Evolutionary conservation across 306 rosid species (phyloP).

Genomic region (Phaseolus lunatus): DNA sequence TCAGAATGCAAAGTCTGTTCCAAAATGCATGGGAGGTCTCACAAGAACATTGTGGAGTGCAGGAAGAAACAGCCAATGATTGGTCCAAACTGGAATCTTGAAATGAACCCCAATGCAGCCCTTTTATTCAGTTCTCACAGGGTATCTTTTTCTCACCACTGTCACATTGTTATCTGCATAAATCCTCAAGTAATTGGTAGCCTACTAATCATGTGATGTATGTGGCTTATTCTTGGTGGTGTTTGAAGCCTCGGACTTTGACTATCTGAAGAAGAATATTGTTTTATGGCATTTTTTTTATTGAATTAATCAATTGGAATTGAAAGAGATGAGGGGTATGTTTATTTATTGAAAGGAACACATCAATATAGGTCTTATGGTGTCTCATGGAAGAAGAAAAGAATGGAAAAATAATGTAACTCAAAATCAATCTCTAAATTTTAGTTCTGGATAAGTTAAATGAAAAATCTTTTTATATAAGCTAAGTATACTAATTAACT

Average conservation of each 20-base stretch:
- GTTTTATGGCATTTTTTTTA: not conserved
- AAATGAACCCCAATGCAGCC: constrained; percentile 9
- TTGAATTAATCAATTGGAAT: constrained; percentile 22
- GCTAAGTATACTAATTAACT: not conserved
- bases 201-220: constrained; percentile 17
- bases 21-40: no score
- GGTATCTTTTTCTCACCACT: not conserved
- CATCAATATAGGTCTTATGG: not conserved
- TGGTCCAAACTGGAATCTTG: constrained; percentile 1
- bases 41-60: no score
- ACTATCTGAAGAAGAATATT: not conserved
- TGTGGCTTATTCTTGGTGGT: not conserved
- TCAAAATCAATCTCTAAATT: not conserved
- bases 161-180: constrained; percentile 12
- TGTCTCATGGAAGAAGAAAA: not conserved
- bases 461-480: not conserved
- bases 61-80: not conserved
- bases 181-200: not conserved
- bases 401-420: not conserved
- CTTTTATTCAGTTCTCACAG: not conserved
- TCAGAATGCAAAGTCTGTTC: no score
- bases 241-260: not conserved
- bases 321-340: constrained; percentile 17
- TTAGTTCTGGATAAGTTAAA: not conserved
- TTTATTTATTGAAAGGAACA: not conserved